Evolutionary conservation across 768 basidiomycete genomes (phyloP).

Genomic region (Leccinum imitatum): DNA sequence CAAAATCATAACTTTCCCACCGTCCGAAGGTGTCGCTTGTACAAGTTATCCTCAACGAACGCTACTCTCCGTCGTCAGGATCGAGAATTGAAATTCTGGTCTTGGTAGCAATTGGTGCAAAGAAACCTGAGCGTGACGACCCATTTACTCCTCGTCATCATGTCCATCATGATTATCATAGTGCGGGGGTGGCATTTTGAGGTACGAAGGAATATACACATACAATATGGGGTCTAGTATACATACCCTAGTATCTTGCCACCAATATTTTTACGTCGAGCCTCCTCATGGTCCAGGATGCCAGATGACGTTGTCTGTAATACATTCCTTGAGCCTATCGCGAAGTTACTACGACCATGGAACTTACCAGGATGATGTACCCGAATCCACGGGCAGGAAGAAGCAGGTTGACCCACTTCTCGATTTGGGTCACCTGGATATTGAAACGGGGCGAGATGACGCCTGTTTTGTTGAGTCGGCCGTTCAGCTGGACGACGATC

Average conservation of each 20-base stretch:
- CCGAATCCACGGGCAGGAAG: constrained; percentile 97
- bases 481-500: constrained; percentile 97
- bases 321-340: neutral
- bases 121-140: neutral
- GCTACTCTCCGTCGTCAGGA: too few species aligned
- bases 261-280: constrained; percentile 96
- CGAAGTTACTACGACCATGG: neutral
- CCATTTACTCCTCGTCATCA: neutral
- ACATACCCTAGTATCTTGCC: constrained; percentile 94
- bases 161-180: neutral
- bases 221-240: constrained; percentile 52
- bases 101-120: neutral
- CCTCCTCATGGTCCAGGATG: constrained; percentile 99
- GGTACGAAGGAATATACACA: constrained; percentile 25
- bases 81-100: neutral
- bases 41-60: too few species aligned
- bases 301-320: constrained; percentile 92
- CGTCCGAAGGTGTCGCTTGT: too few species aligned
- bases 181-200: neutral
- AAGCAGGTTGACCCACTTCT: constrained; percentile 95
- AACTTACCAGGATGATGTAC: constrained; percentile 85
- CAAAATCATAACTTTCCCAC: too few species aligned
- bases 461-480: constrained; percentile 98
- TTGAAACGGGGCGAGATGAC: constrained; percentile 99
- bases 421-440: constrained; percentile 89